Evolutionary conservation across 306 rosid genomes (phyloP).

Genomic region (Fragaria vesca): DNA sequence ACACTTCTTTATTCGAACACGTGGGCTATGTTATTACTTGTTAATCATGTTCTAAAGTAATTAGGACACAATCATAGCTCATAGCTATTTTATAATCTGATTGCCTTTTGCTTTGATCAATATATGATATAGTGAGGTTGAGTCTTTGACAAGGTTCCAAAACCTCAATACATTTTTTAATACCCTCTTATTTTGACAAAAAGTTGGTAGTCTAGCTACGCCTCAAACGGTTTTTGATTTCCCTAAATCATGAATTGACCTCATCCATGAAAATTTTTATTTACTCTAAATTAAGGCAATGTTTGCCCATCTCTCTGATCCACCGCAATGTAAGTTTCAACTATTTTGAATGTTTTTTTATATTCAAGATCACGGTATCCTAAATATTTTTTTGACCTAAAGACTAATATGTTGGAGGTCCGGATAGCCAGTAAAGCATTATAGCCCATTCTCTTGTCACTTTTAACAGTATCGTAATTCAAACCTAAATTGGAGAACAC

Average conservation of each 20-base stretch:
- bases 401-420: too few species aligned
- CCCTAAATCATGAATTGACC: background rate
- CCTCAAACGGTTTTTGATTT: background rate
- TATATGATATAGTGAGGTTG: background rate
- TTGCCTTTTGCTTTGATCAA: background rate
- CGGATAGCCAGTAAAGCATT: too few species aligned
- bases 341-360: too few species aligned
- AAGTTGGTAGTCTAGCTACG: background rate
- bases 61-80: background rate
- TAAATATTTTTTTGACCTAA: rapidly evolving
- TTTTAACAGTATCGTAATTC: too few species aligned
- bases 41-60: background rate
- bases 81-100: background rate
- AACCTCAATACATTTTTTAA: too few species aligned
- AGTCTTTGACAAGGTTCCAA: background rate
- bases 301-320: too few species aligned
- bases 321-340: too few species aligned
- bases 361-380: too few species aligned
- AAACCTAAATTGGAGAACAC: too few species aligned
- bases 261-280: background rate
- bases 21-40: background rate
- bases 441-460: too few species aligned
- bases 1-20: background rate
- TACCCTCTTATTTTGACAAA: background rate
- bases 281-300: too few species aligned